Base-by-base conservation (phyloP, 78 protist genomes). In the Isochrysis galbana region DNA sequence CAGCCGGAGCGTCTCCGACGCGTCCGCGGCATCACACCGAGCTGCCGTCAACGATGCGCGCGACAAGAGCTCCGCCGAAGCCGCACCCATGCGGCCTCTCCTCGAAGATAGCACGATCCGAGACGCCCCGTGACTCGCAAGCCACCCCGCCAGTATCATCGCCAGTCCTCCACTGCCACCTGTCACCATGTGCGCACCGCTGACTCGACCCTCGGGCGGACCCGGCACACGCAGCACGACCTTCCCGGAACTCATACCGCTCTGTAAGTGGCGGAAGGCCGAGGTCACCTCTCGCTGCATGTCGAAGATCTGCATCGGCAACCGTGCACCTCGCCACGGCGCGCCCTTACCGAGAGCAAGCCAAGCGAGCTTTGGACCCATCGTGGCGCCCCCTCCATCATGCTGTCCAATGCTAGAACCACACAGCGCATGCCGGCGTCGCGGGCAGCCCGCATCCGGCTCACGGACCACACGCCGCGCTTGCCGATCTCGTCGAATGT, bases 161-260 rank as follows among this genome's bases (percentile, higher is more conserved):
- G 77, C 93, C 42, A 90, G 93, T 3, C 69, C 93, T 5, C 93
- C 87, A 10, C 2, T 21, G 34, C 93, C 93, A 45, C 93, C 93
- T 10, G 87, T 42, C 39, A 90, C 67, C 38, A 74, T 74, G 38
- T 45, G 48, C 44, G 38, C 0, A 14, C 93, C 93, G 38, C 0
- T 7, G 34, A n/a, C 48, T 7, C 25, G 23, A 4, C 34, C 1
- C 48, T 41, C 47, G 86, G 21, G 34, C n/a, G 51, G 2, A 34
- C 32, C 54, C 21, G n/a, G n/a, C n/a, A 61, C 34, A 39, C 82
- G 69, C 55, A 90, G 54, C 84, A 90, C 92, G n/a, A 90, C 46
- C 92, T 90, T 90, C 34, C 92, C 92, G 32, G 54, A 39, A 83
- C 38, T 67, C 21, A 22, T 0, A 21, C 84, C 92, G 55, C 77